A percentile compares a stretch with the other conserved stretches of the same genome.
Evolutionary conservation across 306 rosid species (phyloP).

Genomic region (Parietaria judaica): DNA sequence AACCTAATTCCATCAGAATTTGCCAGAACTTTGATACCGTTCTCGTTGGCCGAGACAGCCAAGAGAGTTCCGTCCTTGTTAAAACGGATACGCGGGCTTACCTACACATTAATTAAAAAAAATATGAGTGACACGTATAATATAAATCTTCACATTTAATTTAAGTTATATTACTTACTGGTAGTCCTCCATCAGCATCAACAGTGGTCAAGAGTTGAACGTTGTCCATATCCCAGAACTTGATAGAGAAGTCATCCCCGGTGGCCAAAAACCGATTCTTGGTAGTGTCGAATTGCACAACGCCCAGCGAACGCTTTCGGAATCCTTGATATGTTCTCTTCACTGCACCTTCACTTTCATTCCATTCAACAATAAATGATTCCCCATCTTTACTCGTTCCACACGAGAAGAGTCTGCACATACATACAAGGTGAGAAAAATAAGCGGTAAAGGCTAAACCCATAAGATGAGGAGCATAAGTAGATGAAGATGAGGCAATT

Average conservation of each 20-base stretch:
- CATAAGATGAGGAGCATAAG: constrained; percentile 1
- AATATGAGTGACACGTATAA: constrained; percentile 11
- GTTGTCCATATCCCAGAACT: constrained; percentile 98
- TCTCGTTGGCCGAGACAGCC: constrained; percentile 87
- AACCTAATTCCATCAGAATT: constrained; percentile 60
- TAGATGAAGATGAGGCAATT: constrained; percentile 13
- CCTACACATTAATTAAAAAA: constrained; percentile 44
- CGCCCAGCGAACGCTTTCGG: constrained; percentile 79
- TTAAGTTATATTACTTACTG: constrained; percentile 47
- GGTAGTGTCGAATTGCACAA: constrained; percentile 88
- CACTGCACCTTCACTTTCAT: constrained; percentile 92
- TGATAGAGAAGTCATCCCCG: constrained; percentile 90
- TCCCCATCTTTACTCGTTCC: constrained; percentile 93
- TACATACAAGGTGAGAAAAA: background rate
- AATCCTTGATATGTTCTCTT: constrained; percentile 89
- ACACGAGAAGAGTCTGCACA: constrained; percentile 82
- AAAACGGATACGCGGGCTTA: constrained; percentile 91
- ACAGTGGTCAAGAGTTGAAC: constrained; percentile 63
- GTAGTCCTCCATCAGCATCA: constrained; percentile 96
- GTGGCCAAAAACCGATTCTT: constrained; percentile 87
- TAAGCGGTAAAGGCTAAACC: background rate
- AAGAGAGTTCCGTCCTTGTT: constrained; percentile 91
- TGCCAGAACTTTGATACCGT: constrained; percentile 82
- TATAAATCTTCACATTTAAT: constrained; percentile 10
- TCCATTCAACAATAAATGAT: constrained; percentile 96